Evolutionary conservation across 352 stramenopile genomes (phyloP).

Genomic region (Globisporangium mamillatum): DNA sequence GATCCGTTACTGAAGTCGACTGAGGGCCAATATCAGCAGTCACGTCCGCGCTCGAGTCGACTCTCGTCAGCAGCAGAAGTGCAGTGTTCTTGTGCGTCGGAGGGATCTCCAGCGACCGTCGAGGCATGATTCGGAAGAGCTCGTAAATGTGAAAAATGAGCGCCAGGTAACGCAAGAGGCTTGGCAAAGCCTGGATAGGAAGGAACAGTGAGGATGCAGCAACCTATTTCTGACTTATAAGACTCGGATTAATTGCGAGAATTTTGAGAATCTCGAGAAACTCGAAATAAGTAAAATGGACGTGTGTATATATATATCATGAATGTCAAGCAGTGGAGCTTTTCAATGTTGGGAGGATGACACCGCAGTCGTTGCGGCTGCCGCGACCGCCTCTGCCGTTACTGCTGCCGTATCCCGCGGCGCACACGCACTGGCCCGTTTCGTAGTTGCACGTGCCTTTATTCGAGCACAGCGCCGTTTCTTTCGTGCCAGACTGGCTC

Average conservation of each 20-base stretch:
- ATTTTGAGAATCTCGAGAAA: background rate
- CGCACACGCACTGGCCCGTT: slow-evolving; percentile 48
- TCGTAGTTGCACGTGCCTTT: slow-evolving; percentile 81
- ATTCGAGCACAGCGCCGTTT: slow-evolving; percentile 86
- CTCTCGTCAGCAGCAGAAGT: background rate
- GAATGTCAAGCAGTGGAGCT: background rate
- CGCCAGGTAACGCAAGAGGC: background rate
- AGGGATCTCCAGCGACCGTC: background rate
- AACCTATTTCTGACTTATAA: background rate
- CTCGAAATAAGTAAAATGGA: background rate
- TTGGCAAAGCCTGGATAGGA: background rate
- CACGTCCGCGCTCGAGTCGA: background rate
- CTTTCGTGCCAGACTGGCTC: slow-evolving; percentile 83
- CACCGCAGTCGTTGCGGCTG: slow-evolving; percentile 64
- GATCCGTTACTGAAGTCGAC: background rate
- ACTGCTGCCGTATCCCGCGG: slow-evolving; percentile 49
- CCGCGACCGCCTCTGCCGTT: slow-evolving; percentile 58
- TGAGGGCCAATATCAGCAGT: background rate
- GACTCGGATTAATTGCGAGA: background rate
- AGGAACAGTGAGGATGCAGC: background rate
- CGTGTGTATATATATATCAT: background rate
- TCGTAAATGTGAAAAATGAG: background rate
- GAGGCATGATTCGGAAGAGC: background rate
- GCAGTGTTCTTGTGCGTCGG: background rate
- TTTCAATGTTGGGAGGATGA: slow-evolving; percentile 11